These are phyloP conservation scores for Fusarium napiforme DNA, from an alignment of 2,329 filamentous ascomycete species.

Conservation along the genomic window DNA sequence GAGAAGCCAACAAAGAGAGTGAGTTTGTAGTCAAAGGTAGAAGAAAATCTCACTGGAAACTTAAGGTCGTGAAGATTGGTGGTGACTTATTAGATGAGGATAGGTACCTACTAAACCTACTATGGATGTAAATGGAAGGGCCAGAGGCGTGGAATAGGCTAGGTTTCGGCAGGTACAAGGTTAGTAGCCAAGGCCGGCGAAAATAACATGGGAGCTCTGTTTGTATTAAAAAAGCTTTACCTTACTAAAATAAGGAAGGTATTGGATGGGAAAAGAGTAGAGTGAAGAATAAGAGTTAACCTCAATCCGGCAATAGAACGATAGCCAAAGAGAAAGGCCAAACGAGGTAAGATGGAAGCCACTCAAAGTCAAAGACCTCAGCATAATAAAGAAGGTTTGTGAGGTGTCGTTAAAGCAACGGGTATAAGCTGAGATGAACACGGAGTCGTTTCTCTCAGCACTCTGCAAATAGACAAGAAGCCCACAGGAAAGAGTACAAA, in stretches of 20 bases:
- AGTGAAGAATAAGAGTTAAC: neutral
- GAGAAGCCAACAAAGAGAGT: conserved; percentile 4
- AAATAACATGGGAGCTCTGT: conserved; percentile 7
- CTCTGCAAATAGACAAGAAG: conserved; percentile 7
- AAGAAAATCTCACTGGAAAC: conserved; percentile 5
- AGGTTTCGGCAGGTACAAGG: conserved; percentile 7
- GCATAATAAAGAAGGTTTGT: conserved; percentile 10
- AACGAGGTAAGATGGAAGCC: neutral
- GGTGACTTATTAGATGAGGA: conserved; percentile 27
- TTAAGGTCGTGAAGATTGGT: neutral
- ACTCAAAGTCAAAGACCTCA: neutral
- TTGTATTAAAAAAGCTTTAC: neutral
- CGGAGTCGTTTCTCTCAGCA: neutral
- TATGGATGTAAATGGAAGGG: conserved; percentile 26
- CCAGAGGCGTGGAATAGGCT: conserved; percentile 18
- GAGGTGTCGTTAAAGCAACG: conserved; percentile 17
- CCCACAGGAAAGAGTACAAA: neutral
- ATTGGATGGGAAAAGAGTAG: neutral
- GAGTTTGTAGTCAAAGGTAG: neutral
- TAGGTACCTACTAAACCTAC: neutral
- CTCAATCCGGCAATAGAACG: conserved; percentile 7
- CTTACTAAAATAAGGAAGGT: too few relatives aligned
- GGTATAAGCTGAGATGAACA: neutral
- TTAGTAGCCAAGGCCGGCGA: conserved; percentile 9
- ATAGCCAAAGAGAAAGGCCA: neutral